Percentiles rank a stretch among this genome's conserved stretches.
These are phyloP conservation scores for Termitomyces sp. DNA, from an alignment of 768 basidiomycete species.

Conservation along the genomic window DNA sequence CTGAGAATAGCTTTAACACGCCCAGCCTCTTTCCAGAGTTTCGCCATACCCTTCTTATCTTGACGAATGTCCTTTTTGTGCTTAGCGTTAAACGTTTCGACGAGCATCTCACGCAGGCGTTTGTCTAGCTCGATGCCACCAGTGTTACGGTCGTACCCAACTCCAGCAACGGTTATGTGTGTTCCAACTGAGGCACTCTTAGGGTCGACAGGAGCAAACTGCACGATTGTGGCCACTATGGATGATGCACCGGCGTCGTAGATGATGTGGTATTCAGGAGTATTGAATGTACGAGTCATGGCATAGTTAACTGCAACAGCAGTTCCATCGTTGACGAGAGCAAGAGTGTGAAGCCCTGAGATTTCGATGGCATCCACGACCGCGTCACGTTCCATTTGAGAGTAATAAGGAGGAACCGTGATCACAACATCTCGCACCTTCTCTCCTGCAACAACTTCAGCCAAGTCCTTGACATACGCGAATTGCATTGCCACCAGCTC, in stretches of 20 bases:
- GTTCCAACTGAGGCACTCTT: conserved; percentile 54
- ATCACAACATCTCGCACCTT: conserved; percentile 79
- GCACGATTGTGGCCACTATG: conserved; percentile 71
- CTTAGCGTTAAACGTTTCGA: conserved; percentile 68
- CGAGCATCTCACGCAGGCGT: conserved; percentile 73
- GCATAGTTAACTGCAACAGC: conserved; percentile 98
- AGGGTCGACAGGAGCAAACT: conserved; percentile 51
- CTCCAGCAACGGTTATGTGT: conserved; percentile 70
- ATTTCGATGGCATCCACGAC: conserved; percentile 90
- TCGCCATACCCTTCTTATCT: conserved; percentile 85
- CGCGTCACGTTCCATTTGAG: conserved; percentile 87
- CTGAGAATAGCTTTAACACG: conserved; percentile 90
- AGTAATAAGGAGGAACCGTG: conserved; percentile 87
- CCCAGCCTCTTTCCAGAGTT: conserved; percentile 90
- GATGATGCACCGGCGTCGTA: conserved; percentile 92
- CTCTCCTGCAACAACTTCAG: conserved; percentile 71
- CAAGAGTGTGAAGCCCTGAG: conserved; percentile 76
- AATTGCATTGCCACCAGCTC: conserved; percentile 95
- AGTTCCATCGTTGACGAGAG: conserved; percentile 88
- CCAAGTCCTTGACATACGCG: conserved; percentile 83
- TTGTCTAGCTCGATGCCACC: conserved; percentile 87
- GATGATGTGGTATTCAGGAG: conserved; percentile 80
- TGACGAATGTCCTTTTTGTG: conserved; percentile 60
- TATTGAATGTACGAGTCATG: conserved; percentile 86
- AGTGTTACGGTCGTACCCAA: conserved; percentile 70